Percentiles rank a stretch among this genome's conserved stretches.
Evolutionary conservation across 495 filamentous ascomycete species (phyloP).

Genomic region (Zalerion maritima): DNA sequence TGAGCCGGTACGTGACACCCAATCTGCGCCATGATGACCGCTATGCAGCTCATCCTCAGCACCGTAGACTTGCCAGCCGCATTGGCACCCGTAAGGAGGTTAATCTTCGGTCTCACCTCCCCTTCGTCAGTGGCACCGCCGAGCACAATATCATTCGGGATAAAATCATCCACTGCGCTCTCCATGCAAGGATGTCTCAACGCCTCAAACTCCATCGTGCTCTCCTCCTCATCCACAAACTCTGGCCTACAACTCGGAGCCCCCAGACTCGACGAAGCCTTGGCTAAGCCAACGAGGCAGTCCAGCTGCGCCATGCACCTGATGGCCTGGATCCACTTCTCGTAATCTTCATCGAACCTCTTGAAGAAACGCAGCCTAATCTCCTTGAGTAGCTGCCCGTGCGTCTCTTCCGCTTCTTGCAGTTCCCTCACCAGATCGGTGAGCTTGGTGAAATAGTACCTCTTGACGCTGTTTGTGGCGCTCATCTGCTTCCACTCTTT

Average conservation of each 20-base stretch:
- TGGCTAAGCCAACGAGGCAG: conserved; percentile 84
- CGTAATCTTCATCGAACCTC: conserved; percentile 78
- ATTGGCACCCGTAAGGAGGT: conserved; percentile 90
- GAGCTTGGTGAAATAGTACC: conserved; percentile 84
- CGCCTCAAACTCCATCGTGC: conserved; percentile 78
- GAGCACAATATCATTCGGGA: conserved; percentile 85
- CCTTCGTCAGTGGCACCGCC: conserved; percentile 59
- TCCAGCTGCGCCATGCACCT: conserved; percentile 84
- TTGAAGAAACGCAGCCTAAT: conserved; percentile 71
- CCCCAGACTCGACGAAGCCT: conserved; percentile 69
- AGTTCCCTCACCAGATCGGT: conserved; percentile 66
- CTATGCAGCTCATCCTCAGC: conserved; percentile 90
- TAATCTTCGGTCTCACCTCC: conserved; percentile 67
- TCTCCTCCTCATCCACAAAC: conserved; percentile 74
- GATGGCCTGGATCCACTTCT: conserved; percentile 74
- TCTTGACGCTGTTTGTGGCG: conserved; percentile 74
- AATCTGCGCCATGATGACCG: conserved; percentile 97
- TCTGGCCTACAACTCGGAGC: conserved; percentile 74
- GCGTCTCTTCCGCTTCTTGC: conserved; percentile 88
- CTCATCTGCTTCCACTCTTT: conserved; percentile 93
- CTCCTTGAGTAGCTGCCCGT: conserved; percentile 82
- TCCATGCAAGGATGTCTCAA: conserved; percentile 91
- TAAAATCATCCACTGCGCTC: conserved; percentile 81
- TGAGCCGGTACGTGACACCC: conserved; percentile 82
- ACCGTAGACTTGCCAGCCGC: conserved; percentile 98